Base-by-base conservation (phyloP, 805 yeast genomes). In the Candida corydali region DNA sequence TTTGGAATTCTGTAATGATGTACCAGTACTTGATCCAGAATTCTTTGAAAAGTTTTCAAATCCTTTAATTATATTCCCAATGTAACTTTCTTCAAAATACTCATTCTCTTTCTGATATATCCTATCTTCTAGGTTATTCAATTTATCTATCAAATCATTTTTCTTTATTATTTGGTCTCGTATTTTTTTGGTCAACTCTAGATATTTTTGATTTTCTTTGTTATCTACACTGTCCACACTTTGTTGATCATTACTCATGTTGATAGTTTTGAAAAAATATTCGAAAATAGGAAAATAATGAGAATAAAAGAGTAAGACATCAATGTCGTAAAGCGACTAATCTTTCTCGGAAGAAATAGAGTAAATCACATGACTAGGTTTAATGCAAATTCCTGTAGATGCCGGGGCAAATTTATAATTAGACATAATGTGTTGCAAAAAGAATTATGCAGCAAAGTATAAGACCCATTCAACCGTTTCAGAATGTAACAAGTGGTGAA, bases 1-100 rank as follows among this genome's bases (percentile, higher is more conserved):
- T 59, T 65, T 68, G n/a, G 36, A 12, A 18, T 17, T 18, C 9
- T 17, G n/a, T 23, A 32, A 16, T 17, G 36, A 26, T 9, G 37
- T 34, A 17, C 34, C 34, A 14, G 32, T 26, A 16, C 30, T 18
- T 10, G 36, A 31, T 3, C 63, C 57, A 20, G 55, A 43, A 16
- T 49, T 45, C 46, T 82, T 84, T 33, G 81, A 70, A 51, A 85
- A 83, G 48, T 78, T 82, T 33, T 89, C 96, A 50, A 88, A 89
- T 1, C 98, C 98, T 44, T 83, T 82, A n/a, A 87, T 83, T 18
- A 91, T 82, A 56, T 86, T 89, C 0, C 96, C 89, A 38, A 75
- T 75, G 19, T 69, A 58, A 40, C 86, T 77, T 36, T 83, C 88
- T 19, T 82, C 76, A 32, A 89, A 75, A 54, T 89, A 89, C 10